These are phyloP conservation scores for Apium graveolens DNA, from an alignment of 129 eudicot species.

Conservation along the genomic window DNA sequence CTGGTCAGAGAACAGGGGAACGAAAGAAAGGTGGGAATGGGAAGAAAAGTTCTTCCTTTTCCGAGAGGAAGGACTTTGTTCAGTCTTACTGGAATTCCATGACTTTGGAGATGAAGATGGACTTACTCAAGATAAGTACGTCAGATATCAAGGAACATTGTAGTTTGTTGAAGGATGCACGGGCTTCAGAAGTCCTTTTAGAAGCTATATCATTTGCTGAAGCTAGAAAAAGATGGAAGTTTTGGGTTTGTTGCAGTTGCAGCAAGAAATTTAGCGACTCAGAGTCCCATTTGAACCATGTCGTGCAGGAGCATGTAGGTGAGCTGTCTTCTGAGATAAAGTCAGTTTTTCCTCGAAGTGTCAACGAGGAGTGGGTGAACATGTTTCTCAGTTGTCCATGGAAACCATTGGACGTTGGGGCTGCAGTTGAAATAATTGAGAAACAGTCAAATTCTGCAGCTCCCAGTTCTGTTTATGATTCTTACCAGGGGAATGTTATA, in stretches of 20 bases:
- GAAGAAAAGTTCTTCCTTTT: constrained; percentile 44
- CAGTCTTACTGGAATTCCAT: constrained; percentile 73
- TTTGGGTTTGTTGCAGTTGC: constrained; percentile 85
- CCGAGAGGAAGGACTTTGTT: constrained; percentile 67
- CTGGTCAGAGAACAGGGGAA: constrained; percentile 51
- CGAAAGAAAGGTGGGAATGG: constrained; percentile 51
- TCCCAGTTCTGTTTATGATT: constrained; percentile 17
- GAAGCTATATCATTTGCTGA: constrained; percentile 69
- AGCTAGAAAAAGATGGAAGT: constrained; percentile 58
- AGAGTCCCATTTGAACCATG: constrained; percentile 56
- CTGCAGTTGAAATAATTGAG: constrained; percentile 48
- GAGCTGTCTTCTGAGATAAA: constrained; percentile 58
- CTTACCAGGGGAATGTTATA: constrained; percentile 9
- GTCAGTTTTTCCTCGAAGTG: constrained; percentile 51
- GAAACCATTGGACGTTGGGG: constrained; percentile 71
- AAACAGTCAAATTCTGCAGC: constrained; percentile 32
- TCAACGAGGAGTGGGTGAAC: constrained; percentile 72
- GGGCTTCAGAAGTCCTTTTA: constrained; percentile 45
- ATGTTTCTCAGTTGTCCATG: constrained; percentile 79
- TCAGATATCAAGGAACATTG: constrained; percentile 59
- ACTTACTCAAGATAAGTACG: constrained; percentile 44
- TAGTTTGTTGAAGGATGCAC: constrained; percentile 45
- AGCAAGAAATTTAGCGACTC: constrained; percentile 58
- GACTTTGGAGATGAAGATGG: constrained; percentile 48
- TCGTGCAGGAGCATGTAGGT: constrained; percentile 63